These are phyloP conservation scores for Tricholoma sp. DNA, from an alignment of 768 basidiomycete genomes.

Conservation along the genomic window DNA sequence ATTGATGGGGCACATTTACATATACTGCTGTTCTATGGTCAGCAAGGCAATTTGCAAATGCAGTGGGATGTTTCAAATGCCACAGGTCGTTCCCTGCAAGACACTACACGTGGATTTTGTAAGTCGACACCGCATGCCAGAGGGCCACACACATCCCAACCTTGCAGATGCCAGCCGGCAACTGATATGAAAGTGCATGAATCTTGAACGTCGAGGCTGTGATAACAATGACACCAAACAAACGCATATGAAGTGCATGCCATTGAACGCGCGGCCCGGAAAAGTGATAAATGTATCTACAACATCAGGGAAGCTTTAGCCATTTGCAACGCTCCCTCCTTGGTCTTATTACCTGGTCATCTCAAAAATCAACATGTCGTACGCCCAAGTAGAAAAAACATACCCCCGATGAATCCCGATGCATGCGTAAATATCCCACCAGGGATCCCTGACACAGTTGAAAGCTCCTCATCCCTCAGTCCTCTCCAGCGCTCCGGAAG, in stretches of 20 bases:
- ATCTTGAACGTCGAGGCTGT: not conserved
- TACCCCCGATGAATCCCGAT: conserved; percentile 94
- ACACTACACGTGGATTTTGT: not conserved
- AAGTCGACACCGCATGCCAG: not conserved
- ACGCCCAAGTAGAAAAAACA: conserved; percentile 15
- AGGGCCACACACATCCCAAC: not conserved
- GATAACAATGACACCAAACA: not conserved
- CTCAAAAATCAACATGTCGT: not conserved
- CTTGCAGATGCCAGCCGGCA: not conserved
- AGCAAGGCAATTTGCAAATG: not conserved
- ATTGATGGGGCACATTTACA: not conserved
- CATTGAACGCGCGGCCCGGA: not conserved
- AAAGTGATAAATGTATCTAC: conserved; percentile 14
- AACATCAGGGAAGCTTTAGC: conserved; percentile 60
- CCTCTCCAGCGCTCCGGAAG: conserved; percentile 94
- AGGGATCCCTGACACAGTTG: conserved; percentile 64
- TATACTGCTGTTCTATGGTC: not conserved
- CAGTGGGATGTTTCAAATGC: not conserved
- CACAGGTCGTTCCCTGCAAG: not conserved
- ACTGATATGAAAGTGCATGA: not conserved
- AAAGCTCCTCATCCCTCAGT: conserved; percentile 77
- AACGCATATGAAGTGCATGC: not conserved
- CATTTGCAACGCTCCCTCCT: conserved; percentile 79
- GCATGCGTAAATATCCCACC: conserved; percentile 93
- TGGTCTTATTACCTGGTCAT: conserved; percentile 75